These are phyloP conservation scores for Leccinum subtestaceum DNA, from an alignment of 768 basidiomycete species.

Conservation along the genomic window DNA sequence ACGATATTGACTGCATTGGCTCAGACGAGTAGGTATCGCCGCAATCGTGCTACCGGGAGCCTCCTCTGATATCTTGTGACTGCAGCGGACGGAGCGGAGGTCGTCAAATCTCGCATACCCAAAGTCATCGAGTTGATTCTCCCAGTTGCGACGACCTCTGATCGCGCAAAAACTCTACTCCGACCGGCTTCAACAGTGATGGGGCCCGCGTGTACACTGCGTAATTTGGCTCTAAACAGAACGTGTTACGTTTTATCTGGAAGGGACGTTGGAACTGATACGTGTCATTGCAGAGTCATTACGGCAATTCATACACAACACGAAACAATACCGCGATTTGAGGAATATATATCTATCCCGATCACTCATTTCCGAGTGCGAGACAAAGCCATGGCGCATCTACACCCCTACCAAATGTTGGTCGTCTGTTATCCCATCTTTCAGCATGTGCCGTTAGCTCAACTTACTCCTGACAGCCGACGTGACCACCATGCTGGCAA, in stretches of 20 bases:
- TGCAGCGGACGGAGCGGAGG: neutral
- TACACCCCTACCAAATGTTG: neutral
- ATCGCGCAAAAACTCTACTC: neutral
- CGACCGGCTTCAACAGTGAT: conserved; percentile 19
- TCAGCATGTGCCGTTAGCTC: neutral
- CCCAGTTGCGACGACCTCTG: neutral
- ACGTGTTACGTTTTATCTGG: neutral
- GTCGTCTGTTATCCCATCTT: neutral
- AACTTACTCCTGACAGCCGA: conserved; percentile 11
- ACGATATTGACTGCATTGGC: conserved; percentile 22
- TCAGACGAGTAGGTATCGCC: conserved; percentile 15
- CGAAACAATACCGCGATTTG: neutral
- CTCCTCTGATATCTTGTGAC: neutral
- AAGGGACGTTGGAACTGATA: neutral
- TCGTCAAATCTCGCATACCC: neutral
- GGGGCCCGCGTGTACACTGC: conserved; percentile 25
- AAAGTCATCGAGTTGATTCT: neutral
- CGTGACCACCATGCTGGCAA: conserved; percentile 15
- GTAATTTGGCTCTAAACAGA: conserved; percentile 18
- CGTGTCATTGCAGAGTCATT: neutral
- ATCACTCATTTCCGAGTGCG: neutral
- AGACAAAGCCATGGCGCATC: neutral
- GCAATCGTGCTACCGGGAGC: neutral
- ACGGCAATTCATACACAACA: neutral
- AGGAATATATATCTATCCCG: neutral